These are phyloP conservation scores for Rosa rugosa DNA, from an alignment of 306 rosid genomes.

Conservation along the genomic window DNA sequence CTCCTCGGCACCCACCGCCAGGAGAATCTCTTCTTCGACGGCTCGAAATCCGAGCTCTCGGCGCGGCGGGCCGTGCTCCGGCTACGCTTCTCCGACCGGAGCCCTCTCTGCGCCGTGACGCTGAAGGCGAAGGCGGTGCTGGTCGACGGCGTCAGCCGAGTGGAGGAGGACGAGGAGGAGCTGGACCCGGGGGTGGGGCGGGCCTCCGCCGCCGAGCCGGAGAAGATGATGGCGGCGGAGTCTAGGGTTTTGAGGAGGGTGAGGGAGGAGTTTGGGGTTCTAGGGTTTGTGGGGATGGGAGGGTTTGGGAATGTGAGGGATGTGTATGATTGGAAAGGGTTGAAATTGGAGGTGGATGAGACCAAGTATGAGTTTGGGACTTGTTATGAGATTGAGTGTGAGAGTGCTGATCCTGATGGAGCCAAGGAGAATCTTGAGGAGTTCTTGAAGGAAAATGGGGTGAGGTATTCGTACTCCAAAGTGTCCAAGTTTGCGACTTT, in stretches of 20 bases:
- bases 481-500: slow-evolving; percentile 69
- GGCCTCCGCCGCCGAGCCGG: slow-evolving; percentile 62
- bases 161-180: slow-evolving; percentile 90
- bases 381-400: slow-evolving; percentile 84
- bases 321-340: slow-evolving; percentile 82
- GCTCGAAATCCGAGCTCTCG: slow-evolving; percentile 60
- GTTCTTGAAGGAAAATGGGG: slow-evolving; percentile 61
- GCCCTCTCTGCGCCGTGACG: slow-evolving; percentile 58
- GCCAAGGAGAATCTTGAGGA: slow-evolving; percentile 67
- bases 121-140: slow-evolving; percentile 75
- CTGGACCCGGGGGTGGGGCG: slow-evolving; percentile 53
- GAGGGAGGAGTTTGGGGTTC: slow-evolving; percentile 65
- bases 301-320: slow-evolving; percentile 80
- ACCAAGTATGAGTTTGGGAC: slow-evolving; percentile 69
- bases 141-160: slow-evolving; percentile 79
- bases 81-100: slow-evolving; percentile 63
- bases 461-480: slow-evolving; percentile 58
- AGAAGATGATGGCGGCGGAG: slow-evolving; percentile 44
- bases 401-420: slow-evolving; percentile 67
- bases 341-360: slow-evolving; percentile 91
- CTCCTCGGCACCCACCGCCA: slow-evolving; percentile 62
- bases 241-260: slow-evolving; percentile 78
- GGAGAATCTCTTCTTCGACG: slow-evolving; percentile 84
- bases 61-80: slow-evolving; percentile 63
- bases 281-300: slow-evolving; percentile 67